These are phyloP conservation scores for Kalmusia sp. DNA, from an alignment of 2,329 filamentous ascomycete genomes.

Conservation along the genomic window DNA sequence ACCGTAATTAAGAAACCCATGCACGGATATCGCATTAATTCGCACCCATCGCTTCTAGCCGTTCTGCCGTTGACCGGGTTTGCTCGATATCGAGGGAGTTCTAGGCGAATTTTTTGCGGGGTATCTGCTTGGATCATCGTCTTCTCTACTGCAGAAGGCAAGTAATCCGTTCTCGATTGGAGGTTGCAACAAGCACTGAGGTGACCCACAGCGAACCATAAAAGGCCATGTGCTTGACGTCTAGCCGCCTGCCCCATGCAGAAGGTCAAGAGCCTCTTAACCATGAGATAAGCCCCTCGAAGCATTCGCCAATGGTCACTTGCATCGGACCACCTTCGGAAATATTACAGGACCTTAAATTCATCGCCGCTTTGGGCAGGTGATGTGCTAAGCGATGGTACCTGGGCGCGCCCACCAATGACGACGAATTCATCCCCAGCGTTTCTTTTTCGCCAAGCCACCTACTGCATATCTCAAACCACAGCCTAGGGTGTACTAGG, in stretches of 20 bases:
- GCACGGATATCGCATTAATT: background rate
- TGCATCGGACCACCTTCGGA: background rate
- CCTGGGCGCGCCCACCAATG: background rate
- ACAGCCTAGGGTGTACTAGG: background rate
- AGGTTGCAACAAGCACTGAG: background rate
- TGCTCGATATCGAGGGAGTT: background rate
- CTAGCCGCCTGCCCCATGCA: background rate
- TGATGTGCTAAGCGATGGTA: constrained; percentile 11
- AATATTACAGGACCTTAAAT: constrained; percentile 3
- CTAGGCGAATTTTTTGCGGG: background rate
- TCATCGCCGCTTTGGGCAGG: constrained; percentile 9
- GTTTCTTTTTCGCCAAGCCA: background rate
- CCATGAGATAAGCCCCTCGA: constrained; percentile 1
- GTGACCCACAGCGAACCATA: background rate
- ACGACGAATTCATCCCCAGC: background rate
- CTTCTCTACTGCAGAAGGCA: background rate
- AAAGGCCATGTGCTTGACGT: background rate
- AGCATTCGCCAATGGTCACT: constrained; percentile 3
- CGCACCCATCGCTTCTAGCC: background rate
- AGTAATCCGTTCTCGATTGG: background rate
- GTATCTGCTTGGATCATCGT: constrained; percentile 4
- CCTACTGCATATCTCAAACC: constrained; percentile 1
- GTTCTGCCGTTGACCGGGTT: background rate
- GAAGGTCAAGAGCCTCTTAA: background rate
- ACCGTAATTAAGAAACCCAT: background rate